Base-by-base conservation (phyloP, 1,284 basidiomycete species). In the Tremellales sp. region DNA sequence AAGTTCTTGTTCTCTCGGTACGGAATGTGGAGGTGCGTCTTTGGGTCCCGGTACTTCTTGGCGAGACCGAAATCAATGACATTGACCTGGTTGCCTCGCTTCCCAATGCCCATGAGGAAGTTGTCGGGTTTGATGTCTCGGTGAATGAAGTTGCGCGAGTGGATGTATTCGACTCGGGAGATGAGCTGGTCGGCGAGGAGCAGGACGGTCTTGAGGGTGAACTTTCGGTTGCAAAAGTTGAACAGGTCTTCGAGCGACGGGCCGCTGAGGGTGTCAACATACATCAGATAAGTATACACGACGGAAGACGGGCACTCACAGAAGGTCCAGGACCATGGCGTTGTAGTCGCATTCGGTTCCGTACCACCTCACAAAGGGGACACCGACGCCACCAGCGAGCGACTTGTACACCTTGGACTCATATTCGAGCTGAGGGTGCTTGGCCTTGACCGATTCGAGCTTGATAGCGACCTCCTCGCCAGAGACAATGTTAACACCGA, bases 1-100 rank as follows among this genome's bases (percentile, higher is more conserved):
- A 98, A 77, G 74, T 97, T 98, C 87, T 98, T 97, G 83, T 98
- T 97, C 84, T 98, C 96, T 66, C 94, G 83, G 82, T 98, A 98
- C 3, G 94, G 94, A 62, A 98, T 98, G 75, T 99, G 96, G 40
- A 97, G 82, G 74, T 98, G 94, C 48, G 96, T 98, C 84, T 97
- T 97, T 39, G 94, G 93, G 79, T 98, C 94, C 54, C 96, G 84
- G 82, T 96, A 98, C 80, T 97, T 97, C 82, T 98, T 98, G 40
- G 96, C 94, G 46, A 98, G 82, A 80, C 96, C 96, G 60, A 98
- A 98, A 75, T 99, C 96, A 72, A 98, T 98, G 64, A 97, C 88
- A 68, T 97, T 97, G 77, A 99, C 94, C 77, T 98, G 96, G 77
- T 96, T 98, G 59, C 93, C 94, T 58, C 94, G 91, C 80, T 97